Base-by-base conservation (phyloP, 331 rosid species). In the Rhamnella rubrinervis region DNA sequence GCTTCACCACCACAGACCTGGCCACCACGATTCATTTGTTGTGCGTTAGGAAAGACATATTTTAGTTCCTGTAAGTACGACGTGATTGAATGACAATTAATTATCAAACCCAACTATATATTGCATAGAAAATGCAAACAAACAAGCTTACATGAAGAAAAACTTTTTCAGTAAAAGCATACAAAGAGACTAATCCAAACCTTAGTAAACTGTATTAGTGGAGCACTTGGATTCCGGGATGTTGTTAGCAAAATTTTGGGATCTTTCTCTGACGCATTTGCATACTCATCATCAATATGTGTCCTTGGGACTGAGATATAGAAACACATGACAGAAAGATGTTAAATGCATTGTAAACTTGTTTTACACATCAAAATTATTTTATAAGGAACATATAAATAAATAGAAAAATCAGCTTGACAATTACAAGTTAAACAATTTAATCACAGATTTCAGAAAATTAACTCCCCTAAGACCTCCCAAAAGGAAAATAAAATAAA, bases 21-120 rank as follows among this genome's bases (percentile, higher is more conserved):
- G 62, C 95, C 84, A 84, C 98, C 98, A 70, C 98, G 97, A 77
- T 93, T 93, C 84, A 91, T 89, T 74, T 85, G 85, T 71, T 87
- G 87, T 5, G 97, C 91, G 84, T 93, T 93, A 8, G 98, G 98
- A 72, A 93, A 88, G 64, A 93, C 88, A 41, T 84, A 57, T 72
- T 86, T 93, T 82, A 93, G 69, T 71, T 93, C 98, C 98, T 93
- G 75, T 63, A 75, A 28, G 66, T 46, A 71, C 44, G 75, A 69
- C 19, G 44, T 46, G 40, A 66, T 53, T 17, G 25, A 78, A 69
- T 40, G 63, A 35, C 28, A 64, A 55, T 73, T 49, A 73, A 20
- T 20, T 15, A 68, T 25, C n/a, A 67, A 70, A 41, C 70, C 8
- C 21, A 40, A 67, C 66, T 52, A 21, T 8, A 21, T 28, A 7